phyloP scores from a whole-genome alignment of 768 basidiomycete genomes.

The Pleurotus platypus region DNA sequence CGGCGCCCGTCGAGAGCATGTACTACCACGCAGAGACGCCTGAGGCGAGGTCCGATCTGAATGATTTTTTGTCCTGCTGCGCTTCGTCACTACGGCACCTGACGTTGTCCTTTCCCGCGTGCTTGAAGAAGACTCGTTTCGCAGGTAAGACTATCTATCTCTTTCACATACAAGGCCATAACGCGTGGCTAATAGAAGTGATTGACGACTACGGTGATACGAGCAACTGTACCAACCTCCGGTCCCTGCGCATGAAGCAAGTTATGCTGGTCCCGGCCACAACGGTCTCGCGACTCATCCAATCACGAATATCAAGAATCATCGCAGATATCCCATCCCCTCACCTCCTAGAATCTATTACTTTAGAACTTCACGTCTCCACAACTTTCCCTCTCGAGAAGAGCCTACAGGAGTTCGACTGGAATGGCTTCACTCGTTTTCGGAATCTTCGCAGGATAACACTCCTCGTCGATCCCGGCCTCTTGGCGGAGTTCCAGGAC shows the following conservation, averaged over 20 bases:
- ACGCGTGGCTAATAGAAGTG: not conserved
- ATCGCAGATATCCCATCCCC: not conserved
- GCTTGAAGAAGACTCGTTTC: not conserved
- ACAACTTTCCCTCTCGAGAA: not conserved
- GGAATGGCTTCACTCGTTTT: not conserved
- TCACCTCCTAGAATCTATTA: not conserved
- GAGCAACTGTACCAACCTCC: not conserved
- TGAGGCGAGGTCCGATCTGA: not conserved
- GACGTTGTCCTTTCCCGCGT: not conserved
- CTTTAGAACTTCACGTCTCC: not conserved
- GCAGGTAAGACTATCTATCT: not conserved
- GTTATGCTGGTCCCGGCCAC: not conserved
- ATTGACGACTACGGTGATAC: not conserved
- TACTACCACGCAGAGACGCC: not conserved
- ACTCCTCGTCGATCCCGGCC: not conserved
- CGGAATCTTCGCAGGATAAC: slow-evolving; percentile 1
- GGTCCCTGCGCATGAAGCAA: slow-evolving; percentile 1
- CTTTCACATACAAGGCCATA: not conserved
- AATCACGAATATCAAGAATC: not conserved
- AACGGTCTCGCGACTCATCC: not conserved
- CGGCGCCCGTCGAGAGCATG: not conserved
- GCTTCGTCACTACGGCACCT: not conserved
- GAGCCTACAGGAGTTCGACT: slow-evolving; percentile 1
- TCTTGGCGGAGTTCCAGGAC: too few relatives aligned
- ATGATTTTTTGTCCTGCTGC: not conserved